A percentile compares a stretch with the other conserved stretches of the same genome.
Evolutionary conservation across 352 stramenopile species (phyloP).

Genomic region (Blastocystis sp.): DNA sequence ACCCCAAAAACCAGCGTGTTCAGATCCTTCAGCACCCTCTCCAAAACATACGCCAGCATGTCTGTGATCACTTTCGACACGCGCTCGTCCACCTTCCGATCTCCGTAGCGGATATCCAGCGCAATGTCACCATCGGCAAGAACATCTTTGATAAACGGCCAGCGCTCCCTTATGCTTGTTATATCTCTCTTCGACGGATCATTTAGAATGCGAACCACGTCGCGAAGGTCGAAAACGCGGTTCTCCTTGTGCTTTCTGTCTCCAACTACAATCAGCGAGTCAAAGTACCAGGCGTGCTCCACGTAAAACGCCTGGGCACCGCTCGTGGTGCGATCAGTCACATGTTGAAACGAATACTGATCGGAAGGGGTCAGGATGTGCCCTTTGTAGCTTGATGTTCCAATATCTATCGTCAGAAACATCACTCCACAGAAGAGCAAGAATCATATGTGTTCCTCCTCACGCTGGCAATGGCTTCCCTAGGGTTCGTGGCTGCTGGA

Average conservation of each 20-base stretch:
- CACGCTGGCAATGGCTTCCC: too few species aligned
- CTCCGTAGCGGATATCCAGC: not conserved
- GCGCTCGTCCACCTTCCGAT: not conserved
- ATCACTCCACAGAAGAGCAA: not conserved
- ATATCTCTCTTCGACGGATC: not conserved
- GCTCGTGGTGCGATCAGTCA: not conserved
- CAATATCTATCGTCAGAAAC: slow-evolving; percentile 45
- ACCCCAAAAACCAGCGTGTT: not conserved
- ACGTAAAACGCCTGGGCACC: slow-evolving; percentile 27
- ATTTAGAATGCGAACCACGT: slow-evolving; percentile 13
- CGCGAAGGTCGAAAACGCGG: slow-evolving; percentile 45
- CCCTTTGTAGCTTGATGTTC: slow-evolving; percentile 25
- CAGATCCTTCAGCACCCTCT: slow-evolving; percentile 18
- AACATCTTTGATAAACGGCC: not conserved
- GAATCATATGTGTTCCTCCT: slow-evolving; percentile 9
- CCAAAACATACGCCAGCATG: slow-evolving; percentile 27
- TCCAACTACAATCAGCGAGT: not conserved
- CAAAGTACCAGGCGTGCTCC: slow-evolving; percentile 32
- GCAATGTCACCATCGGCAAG: not conserved
- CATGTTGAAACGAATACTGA: slow-evolving; percentile 35
- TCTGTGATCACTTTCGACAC: slow-evolving; percentile 28
- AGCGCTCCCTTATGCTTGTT: not conserved
- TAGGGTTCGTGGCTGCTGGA: too few species aligned
- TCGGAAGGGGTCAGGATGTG: slow-evolving; percentile 18
- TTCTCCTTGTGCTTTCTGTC: slow-evolving; percentile 17